Evolutionary conservation across 202 grass and related monocot species (phyloP).

Genomic region (Eragrostis tef): DNA sequence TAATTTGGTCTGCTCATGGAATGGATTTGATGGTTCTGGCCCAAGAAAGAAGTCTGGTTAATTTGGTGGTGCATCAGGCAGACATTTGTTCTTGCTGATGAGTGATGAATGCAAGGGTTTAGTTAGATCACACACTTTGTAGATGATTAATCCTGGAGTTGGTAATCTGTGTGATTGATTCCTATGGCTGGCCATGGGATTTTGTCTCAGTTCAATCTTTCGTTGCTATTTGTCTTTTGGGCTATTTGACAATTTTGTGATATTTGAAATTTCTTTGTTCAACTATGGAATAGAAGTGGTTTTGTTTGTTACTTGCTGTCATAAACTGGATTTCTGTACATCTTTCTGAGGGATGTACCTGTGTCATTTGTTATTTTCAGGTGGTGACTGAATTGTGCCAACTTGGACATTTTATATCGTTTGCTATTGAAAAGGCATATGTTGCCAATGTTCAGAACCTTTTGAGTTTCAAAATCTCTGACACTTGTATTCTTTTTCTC

Average conservation of each 20-base stretch:
- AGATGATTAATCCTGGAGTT: not conserved
- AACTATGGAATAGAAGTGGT: not conserved
- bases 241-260: not conserved
- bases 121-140: not conserved
- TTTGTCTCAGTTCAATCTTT: not conserved
- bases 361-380: not conserved
- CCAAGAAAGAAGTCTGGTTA: not conserved
- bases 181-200: not conserved
- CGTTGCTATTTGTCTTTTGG: not conserved
- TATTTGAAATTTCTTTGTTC: not conserved
- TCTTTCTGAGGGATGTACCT: not conserved
- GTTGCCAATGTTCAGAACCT: not conserved
- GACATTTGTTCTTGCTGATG: conserved; percentile 12
- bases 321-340: not conserved
- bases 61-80: conserved; percentile 9
- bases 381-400: not conserved
- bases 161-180: not conserved
- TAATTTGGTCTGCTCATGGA: not conserved
- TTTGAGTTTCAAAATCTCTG: conserved; percentile 6
- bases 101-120: not conserved
- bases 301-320: not conserved
- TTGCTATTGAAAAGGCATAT: conserved; percentile 6
- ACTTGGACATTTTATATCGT: conserved; percentile 12
- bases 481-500: not conserved
- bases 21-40: not conserved